Evolutionary conservation across 2,329 filamentous ascomycete genomes (phyloP).

Genomic region (Aspergillus hortae): DNA sequence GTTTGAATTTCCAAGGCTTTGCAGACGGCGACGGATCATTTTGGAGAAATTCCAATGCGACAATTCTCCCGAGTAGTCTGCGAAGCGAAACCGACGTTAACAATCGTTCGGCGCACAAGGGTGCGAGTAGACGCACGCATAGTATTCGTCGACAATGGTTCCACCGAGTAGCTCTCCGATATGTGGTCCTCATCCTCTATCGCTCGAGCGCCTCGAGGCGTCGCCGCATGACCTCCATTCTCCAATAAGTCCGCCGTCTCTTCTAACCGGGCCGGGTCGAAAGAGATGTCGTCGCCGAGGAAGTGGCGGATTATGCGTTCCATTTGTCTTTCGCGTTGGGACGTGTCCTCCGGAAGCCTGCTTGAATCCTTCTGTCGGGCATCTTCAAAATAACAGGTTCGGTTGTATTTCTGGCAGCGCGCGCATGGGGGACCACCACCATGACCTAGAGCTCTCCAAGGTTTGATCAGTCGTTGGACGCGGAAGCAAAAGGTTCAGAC

Average conservation of each 20-base stretch:
- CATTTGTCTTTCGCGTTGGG: constrained; percentile 25
- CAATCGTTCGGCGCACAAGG: too few relatives aligned
- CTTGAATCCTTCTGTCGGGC: constrained; percentile 7
- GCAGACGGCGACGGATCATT: constrained; percentile 28
- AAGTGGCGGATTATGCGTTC: constrained; percentile 42
- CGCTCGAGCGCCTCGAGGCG: neutral
- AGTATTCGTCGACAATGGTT: constrained; percentile 13
- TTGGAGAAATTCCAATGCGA: constrained; percentile 37
- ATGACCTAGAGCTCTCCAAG: constrained; percentile 27
- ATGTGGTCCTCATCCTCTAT: constrained; percentile 8
- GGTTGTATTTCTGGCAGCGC: constrained; percentile 45
- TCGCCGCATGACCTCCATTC: constrained; percentile 17
- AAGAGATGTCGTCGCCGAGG: constrained; percentile 30
- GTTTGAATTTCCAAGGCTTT: constrained; percentile 14
- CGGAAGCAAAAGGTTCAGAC: too few relatives aligned
- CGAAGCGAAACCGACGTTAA: too few relatives aligned
- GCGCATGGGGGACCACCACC: constrained; percentile 46
- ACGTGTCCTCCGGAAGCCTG: neutral
- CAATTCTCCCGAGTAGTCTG: constrained; percentile 37
- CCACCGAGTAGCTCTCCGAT: constrained; percentile 16
- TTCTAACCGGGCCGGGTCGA: constrained; percentile 30
- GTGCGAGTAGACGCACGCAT: constrained; percentile 17
- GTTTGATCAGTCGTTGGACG: too few relatives aligned
- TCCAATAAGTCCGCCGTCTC: constrained; percentile 36
- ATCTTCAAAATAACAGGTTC: constrained; percentile 43